phyloP scores from a whole-genome alignment of 2,329 filamentous ascomycete genomes.

The Epichloe glyceriae region DNA sequence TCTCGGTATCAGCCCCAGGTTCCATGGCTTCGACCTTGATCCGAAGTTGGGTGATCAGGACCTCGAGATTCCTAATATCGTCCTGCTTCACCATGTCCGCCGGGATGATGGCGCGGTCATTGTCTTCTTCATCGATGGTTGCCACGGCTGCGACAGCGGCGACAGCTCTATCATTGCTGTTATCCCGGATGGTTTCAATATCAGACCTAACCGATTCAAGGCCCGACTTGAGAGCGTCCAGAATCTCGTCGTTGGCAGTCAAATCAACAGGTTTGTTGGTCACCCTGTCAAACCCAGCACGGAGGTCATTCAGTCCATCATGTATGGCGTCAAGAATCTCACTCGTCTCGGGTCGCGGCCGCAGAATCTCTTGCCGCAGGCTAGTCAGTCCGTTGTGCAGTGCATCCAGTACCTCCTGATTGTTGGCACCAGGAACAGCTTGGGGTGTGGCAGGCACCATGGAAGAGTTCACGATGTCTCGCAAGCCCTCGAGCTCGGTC shows the following conservation, averaged over 20 bases:
- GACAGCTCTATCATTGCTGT: constrained; percentile 35
- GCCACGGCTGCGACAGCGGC: constrained; percentile 46
- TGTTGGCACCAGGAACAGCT: constrained; percentile 21
- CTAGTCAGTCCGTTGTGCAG: constrained; percentile 60
- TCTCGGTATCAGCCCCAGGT: constrained; percentile 19
- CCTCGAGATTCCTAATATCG: constrained; percentile 76
- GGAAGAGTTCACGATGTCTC: constrained; percentile 61
- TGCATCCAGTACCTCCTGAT: constrained; percentile 57
- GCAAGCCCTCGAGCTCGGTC: constrained; percentile 69
- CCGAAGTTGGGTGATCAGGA: constrained; percentile 67
- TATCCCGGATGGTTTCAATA: constrained; percentile 63
- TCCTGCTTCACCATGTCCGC: constrained; percentile 47
- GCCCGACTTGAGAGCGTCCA: constrained; percentile 76
- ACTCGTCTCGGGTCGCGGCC: constrained; percentile 57
- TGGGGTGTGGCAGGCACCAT: constrained; percentile 46
- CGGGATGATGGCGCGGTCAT: constrained; percentile 19
- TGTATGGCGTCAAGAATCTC: constrained; percentile 84
- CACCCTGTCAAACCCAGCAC: constrained; percentile 63
- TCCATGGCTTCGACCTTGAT: constrained; percentile 59
- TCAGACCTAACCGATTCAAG: constrained; percentile 64
- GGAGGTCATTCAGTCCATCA: constrained; percentile 69
- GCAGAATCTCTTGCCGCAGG: constrained; percentile 62
- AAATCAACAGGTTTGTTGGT: constrained; percentile 69
- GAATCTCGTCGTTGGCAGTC: constrained; percentile 76
- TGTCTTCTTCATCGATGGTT: constrained; percentile 11